A percentile compares a stretch with the other conserved stretches of the same genome.
These are phyloP conservation scores for Beta corolliflora DNA, from an alignment of 179 eudicot genomes.

Conservation along the genomic window DNA sequence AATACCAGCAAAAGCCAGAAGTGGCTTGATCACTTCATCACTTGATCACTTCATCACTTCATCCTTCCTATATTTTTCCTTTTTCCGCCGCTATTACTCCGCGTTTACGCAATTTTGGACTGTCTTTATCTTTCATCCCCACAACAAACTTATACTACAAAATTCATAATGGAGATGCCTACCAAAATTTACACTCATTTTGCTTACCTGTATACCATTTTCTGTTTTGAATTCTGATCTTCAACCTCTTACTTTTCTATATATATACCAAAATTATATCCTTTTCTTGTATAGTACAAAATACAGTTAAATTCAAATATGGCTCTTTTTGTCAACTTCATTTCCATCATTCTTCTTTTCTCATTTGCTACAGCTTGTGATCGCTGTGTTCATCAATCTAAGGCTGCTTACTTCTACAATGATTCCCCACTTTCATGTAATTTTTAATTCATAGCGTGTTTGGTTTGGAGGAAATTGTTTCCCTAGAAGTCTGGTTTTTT, in stretches of 20 bases:
- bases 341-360: slow-evolving; percentile 11
- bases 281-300: background rate
- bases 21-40: too few relatives aligned
- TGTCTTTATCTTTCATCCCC: slow-evolving; percentile 12
- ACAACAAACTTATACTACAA: slow-evolving; percentile 3
- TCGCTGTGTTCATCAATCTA: slow-evolving; percentile 63
- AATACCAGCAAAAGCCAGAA: slow-evolving; percentile 12
- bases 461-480: too few relatives aligned
- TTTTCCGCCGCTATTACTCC: slow-evolving; percentile 5
- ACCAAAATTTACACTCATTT: background rate
- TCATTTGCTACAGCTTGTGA: slow-evolving; percentile 53
- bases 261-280: background rate
- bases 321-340: slow-evolving; percentile 18
- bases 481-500: too few relatives aligned
- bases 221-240: background rate
- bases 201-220: slow-evolving; percentile 19
- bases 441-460: background rate
- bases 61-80: background rate
- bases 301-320: slow-evolving; percentile 2
- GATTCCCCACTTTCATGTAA: slow-evolving; percentile 61
- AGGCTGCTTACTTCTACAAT: slow-evolving; percentile 50
- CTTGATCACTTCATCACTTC: too few relatives aligned
- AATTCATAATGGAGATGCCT: background rate
- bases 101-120: slow-evolving; percentile 21
- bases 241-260: background rate